Evolutionary conservation across 2,329 filamentous ascomycete genomes (phyloP).

Genomic region (Sporothrix curviconia): DNA sequence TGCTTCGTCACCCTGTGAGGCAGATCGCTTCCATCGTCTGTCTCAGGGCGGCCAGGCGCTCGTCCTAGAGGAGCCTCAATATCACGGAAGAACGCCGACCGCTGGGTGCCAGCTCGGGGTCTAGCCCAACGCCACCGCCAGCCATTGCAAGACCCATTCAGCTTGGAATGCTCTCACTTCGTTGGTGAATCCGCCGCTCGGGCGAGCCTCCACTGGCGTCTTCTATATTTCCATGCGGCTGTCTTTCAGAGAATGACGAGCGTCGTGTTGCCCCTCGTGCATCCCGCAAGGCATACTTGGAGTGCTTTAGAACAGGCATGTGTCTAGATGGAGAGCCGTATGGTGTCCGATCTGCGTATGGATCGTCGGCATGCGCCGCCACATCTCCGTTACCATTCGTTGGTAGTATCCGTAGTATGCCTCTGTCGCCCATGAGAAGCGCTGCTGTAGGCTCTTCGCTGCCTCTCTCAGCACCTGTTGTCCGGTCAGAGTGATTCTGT

Average conservation of each 20-base stretch:
- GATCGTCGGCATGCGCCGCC: conserved; percentile 23
- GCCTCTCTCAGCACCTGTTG: conserved; percentile 5
- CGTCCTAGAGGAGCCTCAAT: conserved; percentile 18
- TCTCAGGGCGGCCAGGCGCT: conserved; percentile 15
- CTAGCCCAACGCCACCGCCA: conserved; percentile 8
- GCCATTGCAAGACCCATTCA: not conserved
- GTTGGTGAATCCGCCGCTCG: conserved; percentile 15
- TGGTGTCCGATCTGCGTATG: conserved; percentile 22
- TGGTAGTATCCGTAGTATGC: conserved; percentile 31
- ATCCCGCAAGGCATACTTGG: conserved; percentile 37
- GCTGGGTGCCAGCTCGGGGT: conserved; percentile 25
- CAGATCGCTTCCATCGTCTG: conserved; percentile 25
- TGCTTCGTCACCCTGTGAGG: conserved; percentile 25
- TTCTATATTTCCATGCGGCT: conserved; percentile 9
- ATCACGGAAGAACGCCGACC: conserved; percentile 24
- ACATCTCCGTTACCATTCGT: conserved; percentile 16
- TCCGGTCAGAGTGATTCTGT: conserved; percentile 19
- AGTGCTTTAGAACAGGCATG: conserved; percentile 24
- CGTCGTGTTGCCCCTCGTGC: conserved; percentile 22
- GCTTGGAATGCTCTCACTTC: conserved; percentile 11
- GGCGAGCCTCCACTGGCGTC: conserved; percentile 18
- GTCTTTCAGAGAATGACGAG: conserved; percentile 19
- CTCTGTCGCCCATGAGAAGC: conserved; percentile 33
- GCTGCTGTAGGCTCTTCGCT: conserved; percentile 9
- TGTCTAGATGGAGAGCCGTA: conserved; percentile 25